These are phyloP conservation scores for Cladosporium sp. DNA, from an alignment of 2,329 filamentous ascomycete species.

Conservation along the genomic window DNA sequence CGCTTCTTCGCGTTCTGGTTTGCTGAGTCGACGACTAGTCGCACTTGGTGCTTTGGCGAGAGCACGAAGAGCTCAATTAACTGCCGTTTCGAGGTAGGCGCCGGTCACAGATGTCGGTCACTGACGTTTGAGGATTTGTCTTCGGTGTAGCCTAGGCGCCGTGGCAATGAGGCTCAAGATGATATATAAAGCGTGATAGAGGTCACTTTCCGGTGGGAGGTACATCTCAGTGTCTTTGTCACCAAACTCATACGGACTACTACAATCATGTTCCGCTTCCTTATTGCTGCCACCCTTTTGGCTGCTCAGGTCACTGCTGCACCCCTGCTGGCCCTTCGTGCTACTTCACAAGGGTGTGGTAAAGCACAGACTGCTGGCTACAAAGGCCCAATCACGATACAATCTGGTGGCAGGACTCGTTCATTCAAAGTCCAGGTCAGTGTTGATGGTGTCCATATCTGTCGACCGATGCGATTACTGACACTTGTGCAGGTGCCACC, in stretches of 20 bases:
- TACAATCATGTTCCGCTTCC: conserved; percentile 1
- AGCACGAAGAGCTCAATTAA: not conserved
- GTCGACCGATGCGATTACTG: not conserved
- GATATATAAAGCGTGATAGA: not conserved
- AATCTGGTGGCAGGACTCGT: conserved; percentile 3
- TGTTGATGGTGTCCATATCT: too few species aligned
- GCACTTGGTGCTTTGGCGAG: conserved; percentile 4
- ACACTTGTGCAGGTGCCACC: not conserved
- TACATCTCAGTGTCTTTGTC: not conserved
- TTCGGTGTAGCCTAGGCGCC: not conserved
- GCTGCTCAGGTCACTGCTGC: not conserved
- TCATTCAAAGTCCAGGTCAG: conserved; percentile 12
- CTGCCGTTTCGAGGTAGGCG: not conserved
- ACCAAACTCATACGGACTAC: not conserved
- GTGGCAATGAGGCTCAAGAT: not conserved
- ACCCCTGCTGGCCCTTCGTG: not conserved
- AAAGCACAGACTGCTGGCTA: conserved; percentile 5
- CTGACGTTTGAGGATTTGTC: not conserved
- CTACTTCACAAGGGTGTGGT: conserved; percentile 8
- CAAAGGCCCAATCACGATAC: conserved; percentile 3
- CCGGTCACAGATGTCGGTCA: not conserved
- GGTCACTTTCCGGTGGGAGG: not conserved
- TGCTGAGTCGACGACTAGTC: not conserved
- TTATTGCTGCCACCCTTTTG: not conserved
- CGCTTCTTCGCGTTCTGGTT: not conserved